phyloP scores from a whole-genome alignment of 2,329 filamentous ascomycete species.

The Phialemoniopsis sp. region DNA sequence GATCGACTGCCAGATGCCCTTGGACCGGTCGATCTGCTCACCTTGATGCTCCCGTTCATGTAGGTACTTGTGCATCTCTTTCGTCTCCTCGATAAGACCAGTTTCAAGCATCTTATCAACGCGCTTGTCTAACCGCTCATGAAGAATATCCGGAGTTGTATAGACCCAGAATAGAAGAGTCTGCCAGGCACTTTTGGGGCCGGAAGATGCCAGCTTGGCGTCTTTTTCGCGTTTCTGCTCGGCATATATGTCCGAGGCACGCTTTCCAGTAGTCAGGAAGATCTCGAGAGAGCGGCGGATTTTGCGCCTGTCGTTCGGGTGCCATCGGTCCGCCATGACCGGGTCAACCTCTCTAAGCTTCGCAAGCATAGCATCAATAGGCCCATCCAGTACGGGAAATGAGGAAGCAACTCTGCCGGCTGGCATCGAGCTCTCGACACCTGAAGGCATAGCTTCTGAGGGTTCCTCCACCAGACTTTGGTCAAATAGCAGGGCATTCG shows the following conservation, averaged over 20 bases:
- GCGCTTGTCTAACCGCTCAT: slow-evolving; percentile 67
- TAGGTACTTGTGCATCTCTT: slow-evolving; percentile 37
- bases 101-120: slow-evolving; percentile 77
- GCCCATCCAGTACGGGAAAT: slow-evolving; percentile 63
- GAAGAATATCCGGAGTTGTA: slow-evolving; percentile 63
- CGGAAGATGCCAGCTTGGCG: slow-evolving; percentile 1
- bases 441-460: slow-evolving; percentile 1
- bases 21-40: slow-evolving; percentile 61
- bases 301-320: slow-evolving; percentile 87
- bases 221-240: slow-evolving; percentile 52
- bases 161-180: slow-evolving; percentile 85
- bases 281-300: slow-evolving; percentile 89
- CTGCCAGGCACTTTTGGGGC: slow-evolving; percentile 33
- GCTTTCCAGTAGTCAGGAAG: slow-evolving; percentile 75
- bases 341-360: slow-evolving; percentile 81
- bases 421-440: slow-evolving; percentile 22
- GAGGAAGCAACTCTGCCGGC: neutral
- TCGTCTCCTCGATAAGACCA: slow-evolving; percentile 46
- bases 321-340: slow-evolving; percentile 85
- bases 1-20: slow-evolving; percentile 95
- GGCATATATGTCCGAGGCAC: slow-evolving; percentile 81
- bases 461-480: slow-evolving; percentile 55
- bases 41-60: slow-evolving; percentile 34
- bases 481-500: slow-evolving; percentile 81
- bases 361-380: slow-evolving; percentile 67